A percentile compares a stretch with the other conserved stretches of the same genome.
phyloP scores from a whole-genome alignment of 2,329 filamentous ascomycete species.

The Trichoderma afroharzianum region DNA sequence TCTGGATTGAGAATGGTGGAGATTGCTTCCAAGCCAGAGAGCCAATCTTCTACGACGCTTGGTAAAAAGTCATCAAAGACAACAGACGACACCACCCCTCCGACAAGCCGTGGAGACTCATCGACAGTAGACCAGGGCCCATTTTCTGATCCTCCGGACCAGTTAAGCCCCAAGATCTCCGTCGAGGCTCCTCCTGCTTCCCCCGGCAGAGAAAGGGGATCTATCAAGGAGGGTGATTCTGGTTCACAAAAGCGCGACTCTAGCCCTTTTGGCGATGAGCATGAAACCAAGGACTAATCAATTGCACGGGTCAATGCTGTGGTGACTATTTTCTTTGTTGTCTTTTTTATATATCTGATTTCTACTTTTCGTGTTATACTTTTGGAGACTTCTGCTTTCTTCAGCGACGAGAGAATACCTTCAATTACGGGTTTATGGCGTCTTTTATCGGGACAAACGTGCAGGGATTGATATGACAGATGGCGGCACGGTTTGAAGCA shows the following conservation, averaged over 20 bases:
- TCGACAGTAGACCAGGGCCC: constrained; percentile 52
- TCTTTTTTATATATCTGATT: background rate
- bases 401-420: constrained; percentile 20
- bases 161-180: constrained; percentile 22
- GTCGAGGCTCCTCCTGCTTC: background rate
- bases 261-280: constrained; percentile 57
- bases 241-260: constrained; percentile 29
- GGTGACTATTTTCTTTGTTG: background rate
- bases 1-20: constrained; percentile 44
- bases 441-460: constrained; percentile 25
- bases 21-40: constrained; percentile 37
- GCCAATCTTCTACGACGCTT: constrained; percentile 23
- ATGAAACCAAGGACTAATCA: constrained; percentile 50
- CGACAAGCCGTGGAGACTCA: constrained; percentile 43
- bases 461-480: constrained; percentile 28
- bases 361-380: constrained; percentile 23
- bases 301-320: constrained; percentile 10
- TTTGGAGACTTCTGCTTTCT: constrained; percentile 26
- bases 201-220: background rate
- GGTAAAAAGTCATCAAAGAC: constrained; percentile 7
- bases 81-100: background rate
- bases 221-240: constrained; percentile 23
- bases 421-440: constrained; percentile 27
- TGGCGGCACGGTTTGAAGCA: constrained; percentile 25
- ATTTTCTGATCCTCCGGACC: constrained; percentile 53